These are phyloP conservation scores for Sporopachydermia quercuum DNA, from an alignment of 805 yeast genomes.

Conservation along the genomic window DNA sequence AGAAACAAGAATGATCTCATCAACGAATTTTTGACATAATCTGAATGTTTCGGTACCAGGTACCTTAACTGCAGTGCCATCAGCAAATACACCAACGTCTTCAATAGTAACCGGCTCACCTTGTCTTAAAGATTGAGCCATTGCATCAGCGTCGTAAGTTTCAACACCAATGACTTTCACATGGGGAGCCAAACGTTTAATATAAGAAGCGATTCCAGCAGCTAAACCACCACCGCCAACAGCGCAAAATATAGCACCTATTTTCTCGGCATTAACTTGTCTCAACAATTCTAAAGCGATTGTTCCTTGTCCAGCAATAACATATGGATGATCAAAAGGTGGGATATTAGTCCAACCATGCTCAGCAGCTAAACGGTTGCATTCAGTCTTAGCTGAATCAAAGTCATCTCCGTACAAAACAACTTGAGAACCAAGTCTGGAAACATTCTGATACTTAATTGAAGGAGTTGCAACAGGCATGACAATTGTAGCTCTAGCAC, in stretches of 20 bases:
- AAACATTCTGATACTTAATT: constrained; percentile 83
- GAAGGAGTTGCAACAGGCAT: constrained; percentile 98
- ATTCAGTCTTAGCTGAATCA: constrained; percentile 88
- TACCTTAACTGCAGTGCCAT: constrained; percentile 90
- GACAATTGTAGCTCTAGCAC: constrained; percentile 89
- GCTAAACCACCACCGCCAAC: constrained; percentile 97
- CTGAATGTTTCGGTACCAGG: constrained; percentile 89
- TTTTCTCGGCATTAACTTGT: constrained; percentile 63
- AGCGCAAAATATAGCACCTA: constrained; percentile 80
- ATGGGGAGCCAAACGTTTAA: constrained; percentile 96
- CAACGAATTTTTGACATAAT: constrained; percentile 64
- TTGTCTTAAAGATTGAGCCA: constrained; percentile 50
- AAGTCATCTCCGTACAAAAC: constrained; percentile 89
- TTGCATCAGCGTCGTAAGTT: constrained; percentile 90
- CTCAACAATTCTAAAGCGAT: constrained; percentile 85
- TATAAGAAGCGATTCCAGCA: constrained; percentile 80
- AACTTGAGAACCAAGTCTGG: constrained; percentile 86
- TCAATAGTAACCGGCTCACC: constrained; percentile 41
- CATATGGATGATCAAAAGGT: constrained; percentile 97
- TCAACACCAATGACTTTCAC: constrained; percentile 92
- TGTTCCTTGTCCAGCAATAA: constrained; percentile 98
- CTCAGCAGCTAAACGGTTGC: constrained; percentile 51
- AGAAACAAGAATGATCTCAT: constrained; percentile 70
- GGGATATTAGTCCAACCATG: constrained; percentile 81
- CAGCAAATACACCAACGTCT: constrained; percentile 93